Evolutionary conservation across 208 protist genomes (phyloP).

Genomic region (Sergeia podlipaevii): DNA sequence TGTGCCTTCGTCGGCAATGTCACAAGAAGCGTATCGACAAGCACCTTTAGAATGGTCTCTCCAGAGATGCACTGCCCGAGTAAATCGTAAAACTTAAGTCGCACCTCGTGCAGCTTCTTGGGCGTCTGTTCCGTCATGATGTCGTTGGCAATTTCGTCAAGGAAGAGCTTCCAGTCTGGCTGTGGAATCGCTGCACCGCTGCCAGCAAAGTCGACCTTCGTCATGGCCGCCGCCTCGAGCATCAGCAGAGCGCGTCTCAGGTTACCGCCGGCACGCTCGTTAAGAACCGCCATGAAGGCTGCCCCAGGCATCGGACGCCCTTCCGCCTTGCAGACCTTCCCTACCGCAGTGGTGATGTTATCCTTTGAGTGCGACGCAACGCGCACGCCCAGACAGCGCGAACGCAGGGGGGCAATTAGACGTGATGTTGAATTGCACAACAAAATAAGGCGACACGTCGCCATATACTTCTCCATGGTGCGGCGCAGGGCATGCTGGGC

Average conservation of each 20-base stretch:
- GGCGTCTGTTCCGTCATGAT: slow-evolving; percentile 96
- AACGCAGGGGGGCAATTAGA: slow-evolving; percentile 97
- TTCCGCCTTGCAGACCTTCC: slow-evolving; percentile 69
- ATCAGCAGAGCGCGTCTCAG: slow-evolving; percentile 96
- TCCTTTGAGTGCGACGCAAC: slow-evolving; percentile 93
- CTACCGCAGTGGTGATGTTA: slow-evolving; percentile 82
- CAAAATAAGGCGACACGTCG: slow-evolving; percentile 97
- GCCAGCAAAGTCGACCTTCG: slow-evolving; percentile 77
- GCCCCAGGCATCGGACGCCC: slow-evolving; percentile 44
- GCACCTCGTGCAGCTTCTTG: slow-evolving; percentile 89
- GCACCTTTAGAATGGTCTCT: slow-evolving; percentile 90
- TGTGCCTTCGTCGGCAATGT: slow-evolving; percentile 71
- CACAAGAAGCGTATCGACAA: slow-evolving; percentile 83
- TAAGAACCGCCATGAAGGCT: slow-evolving; percentile 70
- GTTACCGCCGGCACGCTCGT: slow-evolving; percentile 89
- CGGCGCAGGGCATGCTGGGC: slow-evolving; percentile 99
- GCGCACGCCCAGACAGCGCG: slow-evolving; percentile 97
- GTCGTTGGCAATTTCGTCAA: slow-evolving; percentile 88
- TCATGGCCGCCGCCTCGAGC: slow-evolving; percentile 93
- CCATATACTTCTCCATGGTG: slow-evolving; percentile 99
- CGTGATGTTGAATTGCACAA: slow-evolving; percentile 92
- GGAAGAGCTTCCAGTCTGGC: slow-evolving; percentile 96
- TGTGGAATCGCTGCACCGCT: slow-evolving; percentile 68
- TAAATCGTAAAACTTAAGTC: slow-evolving; percentile 98
- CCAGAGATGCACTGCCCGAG: slow-evolving; percentile 98